Conservation (phyloP, 768 basidiomycete species). For the Tricholoma sp. region DNA sequence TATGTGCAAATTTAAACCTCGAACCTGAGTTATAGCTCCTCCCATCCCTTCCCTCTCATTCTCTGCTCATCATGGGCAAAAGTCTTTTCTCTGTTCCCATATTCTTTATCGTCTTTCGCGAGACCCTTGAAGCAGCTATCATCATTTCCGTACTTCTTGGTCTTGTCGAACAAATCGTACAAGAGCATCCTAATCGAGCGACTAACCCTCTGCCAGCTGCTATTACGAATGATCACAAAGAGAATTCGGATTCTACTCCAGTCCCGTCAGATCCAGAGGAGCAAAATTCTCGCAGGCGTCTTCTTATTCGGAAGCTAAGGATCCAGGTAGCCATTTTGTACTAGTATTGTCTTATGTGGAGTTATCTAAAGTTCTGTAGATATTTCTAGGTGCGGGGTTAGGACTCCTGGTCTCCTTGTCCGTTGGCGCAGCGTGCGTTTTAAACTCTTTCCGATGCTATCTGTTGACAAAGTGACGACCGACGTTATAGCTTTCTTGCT, state of each 20-base stretch:
- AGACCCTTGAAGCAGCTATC: slow-evolving; percentile 89
- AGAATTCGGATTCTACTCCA: slow-evolving; percentile 19
- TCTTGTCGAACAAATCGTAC: slow-evolving; percentile 82
- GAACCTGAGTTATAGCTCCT: too few species aligned
- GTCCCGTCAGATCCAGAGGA: slow-evolving; percentile 20
- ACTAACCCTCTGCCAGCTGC: slow-evolving; percentile 9
- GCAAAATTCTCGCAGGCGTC: slow-evolving; percentile 28
- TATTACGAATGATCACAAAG: slow-evolving; percentile 18
- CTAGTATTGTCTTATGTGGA: neutral
- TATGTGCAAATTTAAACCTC: too few species aligned
- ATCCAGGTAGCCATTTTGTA: slow-evolving; percentile 46
- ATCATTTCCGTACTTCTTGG: slow-evolving; percentile 90
- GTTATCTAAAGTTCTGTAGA: slow-evolving; percentile 33
- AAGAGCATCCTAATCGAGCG: slow-evolving; percentile 26
- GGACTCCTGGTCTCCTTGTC: slow-evolving; percentile 79
- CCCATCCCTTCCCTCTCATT: slow-evolving; percentile 5
- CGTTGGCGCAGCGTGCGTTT: slow-evolving; percentile 70
- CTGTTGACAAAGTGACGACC: neutral
- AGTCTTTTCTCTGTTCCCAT: slow-evolving; percentile 87
- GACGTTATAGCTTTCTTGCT: slow-evolving; percentile 61
- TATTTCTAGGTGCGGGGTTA: slow-evolving; percentile 65
- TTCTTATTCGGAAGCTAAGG: slow-evolving; percentile 63
- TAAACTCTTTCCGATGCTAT: neutral
- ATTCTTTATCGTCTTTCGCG: slow-evolving; percentile 95
- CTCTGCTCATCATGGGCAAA: slow-evolving; percentile 47